Evolutionary conservation across 1,284 basidiomycete genomes (phyloP).

Genomic region (Malassezia psittaci): DNA sequence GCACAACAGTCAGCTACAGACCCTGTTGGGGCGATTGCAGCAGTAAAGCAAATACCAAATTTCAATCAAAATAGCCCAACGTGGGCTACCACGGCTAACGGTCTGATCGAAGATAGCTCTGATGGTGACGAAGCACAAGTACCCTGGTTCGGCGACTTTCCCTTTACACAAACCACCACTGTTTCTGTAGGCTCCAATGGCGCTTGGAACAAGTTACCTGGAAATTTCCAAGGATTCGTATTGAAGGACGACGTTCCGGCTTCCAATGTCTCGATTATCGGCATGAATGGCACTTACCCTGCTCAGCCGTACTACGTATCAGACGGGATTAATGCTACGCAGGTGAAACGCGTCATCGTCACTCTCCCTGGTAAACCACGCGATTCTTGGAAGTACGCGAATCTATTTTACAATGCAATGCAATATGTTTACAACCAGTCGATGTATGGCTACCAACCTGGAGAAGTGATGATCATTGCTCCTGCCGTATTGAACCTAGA

Average conservation of each 20-base stretch:
- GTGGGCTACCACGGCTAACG: not conserved
- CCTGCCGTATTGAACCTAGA: slow-evolving; percentile 28
- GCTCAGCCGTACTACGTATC: slow-evolving; percentile 9
- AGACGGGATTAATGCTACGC: not conserved
- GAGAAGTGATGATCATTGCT: slow-evolving; percentile 29
- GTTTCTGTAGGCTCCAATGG: not conserved
- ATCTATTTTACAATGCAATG: slow-evolving; percentile 31
- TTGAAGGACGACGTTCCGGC: not conserved
- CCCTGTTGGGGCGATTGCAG: not conserved
- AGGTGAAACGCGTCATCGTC: slow-evolving; percentile 30
- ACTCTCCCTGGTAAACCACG: slow-evolving; percentile 31
- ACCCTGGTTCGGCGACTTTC: slow-evolving; percentile 8
- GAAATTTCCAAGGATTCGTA: not conserved
- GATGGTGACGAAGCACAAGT: slow-evolving; percentile 8
- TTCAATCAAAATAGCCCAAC: not conserved
- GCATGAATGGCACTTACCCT: slow-evolving; percentile 21
- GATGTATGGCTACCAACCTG: slow-evolving; percentile 20
- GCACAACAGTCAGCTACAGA: not conserved
- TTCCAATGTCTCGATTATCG: not conserved
- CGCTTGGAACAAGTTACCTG: not conserved
- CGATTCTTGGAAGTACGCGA: slow-evolving; percentile 40
- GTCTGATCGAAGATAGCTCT: not conserved
- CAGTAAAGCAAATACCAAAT: not conserved
- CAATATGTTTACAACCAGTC: slow-evolving; percentile 29
- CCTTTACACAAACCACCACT: not conserved